These are phyloP conservation scores for Bipolaris zeicola DNA, from an alignment of 2,329 filamentous ascomycete genomes.

Conservation along the genomic window DNA sequence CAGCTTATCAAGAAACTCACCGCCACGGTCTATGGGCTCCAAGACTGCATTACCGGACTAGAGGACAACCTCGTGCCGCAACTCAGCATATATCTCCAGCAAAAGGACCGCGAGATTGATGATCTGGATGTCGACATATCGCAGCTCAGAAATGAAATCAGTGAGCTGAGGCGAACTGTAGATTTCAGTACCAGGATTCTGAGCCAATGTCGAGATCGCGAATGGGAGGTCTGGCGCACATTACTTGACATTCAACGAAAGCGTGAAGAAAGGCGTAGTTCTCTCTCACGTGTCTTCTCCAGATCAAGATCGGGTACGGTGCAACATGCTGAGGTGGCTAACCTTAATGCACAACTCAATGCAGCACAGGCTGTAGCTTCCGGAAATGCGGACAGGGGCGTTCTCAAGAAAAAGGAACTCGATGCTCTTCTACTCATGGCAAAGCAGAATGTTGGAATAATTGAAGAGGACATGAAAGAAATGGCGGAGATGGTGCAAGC, in stretches of 20 bases:
- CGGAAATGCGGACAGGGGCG: not conserved
- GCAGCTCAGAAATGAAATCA: slow-evolving; percentile 1
- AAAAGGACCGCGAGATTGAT: slow-evolving; percentile 9
- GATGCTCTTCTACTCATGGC: slow-evolving; percentile 17
- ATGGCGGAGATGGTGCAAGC: slow-evolving; percentile 17
- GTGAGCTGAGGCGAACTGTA: slow-evolving; percentile 9
- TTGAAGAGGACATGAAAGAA: slow-evolving; percentile 29
- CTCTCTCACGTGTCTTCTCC: slow-evolving; percentile 1
- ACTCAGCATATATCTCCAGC: slow-evolving; percentile 9
- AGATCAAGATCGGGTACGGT: not conserved
- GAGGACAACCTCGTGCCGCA: slow-evolving; percentile 24
- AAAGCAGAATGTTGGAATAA: slow-evolving; percentile 23
- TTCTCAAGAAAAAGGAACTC: slow-evolving; percentile 16
- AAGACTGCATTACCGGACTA: slow-evolving; percentile 15
- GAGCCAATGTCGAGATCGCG: slow-evolving; percentile 21
- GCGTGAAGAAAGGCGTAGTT: not conserved
- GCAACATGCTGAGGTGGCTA: not conserved
- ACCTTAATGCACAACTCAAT: not conserved
- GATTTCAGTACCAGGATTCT: slow-evolving; percentile 17
- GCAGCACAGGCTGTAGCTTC: not conserved
- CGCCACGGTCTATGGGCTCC: slow-evolving; percentile 11
- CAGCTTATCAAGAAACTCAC: slow-evolving; percentile 24
- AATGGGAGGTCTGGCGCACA: slow-evolving; percentile 22
- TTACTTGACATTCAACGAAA: slow-evolving; percentile 9
- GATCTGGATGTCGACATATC: slow-evolving; percentile 1